Percentiles rank a stretch among this genome's conserved stretches.
Conservation (phyloP, 2,329 filamentous ascomycete genomes). For the Penicillium occitanis region DNA sequence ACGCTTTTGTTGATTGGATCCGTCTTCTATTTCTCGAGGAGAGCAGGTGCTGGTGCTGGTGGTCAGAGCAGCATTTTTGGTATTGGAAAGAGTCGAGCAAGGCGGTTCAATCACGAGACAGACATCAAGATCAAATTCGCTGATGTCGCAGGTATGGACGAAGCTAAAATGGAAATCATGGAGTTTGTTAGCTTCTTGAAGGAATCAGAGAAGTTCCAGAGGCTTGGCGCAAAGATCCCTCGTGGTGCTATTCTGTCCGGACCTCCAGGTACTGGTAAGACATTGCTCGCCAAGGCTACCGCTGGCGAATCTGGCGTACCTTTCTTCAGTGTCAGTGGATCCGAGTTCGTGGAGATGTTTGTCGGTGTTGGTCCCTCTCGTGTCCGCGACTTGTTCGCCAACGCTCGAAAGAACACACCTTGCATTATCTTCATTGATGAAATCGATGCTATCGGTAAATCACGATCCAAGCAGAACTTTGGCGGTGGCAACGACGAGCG, state of each 20-base stretch:
- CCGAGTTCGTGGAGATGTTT: conserved; percentile 99
- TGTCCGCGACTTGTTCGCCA: conserved; percentile 91
- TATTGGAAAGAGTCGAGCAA: conserved; percentile 92
- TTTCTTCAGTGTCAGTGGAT: conserved; percentile 97
- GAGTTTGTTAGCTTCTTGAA: conserved; percentile 98
- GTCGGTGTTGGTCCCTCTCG: conserved; percentile 96
- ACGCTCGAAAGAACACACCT: conserved; percentile 90
- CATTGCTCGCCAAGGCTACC: conserved; percentile 92
- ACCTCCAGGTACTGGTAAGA: conserved; percentile 98
- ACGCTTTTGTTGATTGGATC: conserved; percentile 82
- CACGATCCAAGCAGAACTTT: conserved; percentile 77
- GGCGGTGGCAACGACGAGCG: conserved; percentile 95
- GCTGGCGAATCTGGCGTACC: conserved; percentile 95
- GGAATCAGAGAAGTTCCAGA: conserved; percentile 87
- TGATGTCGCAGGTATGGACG: conserved; percentile 96
- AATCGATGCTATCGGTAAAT: conserved; percentile 95
- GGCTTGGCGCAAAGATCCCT: conserved; percentile 94
- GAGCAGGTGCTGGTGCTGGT: conserved; percentile 67
- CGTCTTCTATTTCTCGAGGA: conserved; percentile 74
- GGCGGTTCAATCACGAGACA: conserved; percentile 96
- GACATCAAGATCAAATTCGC: conserved; percentile 96
- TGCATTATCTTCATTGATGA: conserved; percentile 99
- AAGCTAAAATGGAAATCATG: conserved; percentile 98
- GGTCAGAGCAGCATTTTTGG: conserved; percentile 81
- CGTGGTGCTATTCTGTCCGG: conserved; percentile 94